Conservation (phyloP, 768 basidiomycete genomes). For the Tylopilus intermedius region DNA sequence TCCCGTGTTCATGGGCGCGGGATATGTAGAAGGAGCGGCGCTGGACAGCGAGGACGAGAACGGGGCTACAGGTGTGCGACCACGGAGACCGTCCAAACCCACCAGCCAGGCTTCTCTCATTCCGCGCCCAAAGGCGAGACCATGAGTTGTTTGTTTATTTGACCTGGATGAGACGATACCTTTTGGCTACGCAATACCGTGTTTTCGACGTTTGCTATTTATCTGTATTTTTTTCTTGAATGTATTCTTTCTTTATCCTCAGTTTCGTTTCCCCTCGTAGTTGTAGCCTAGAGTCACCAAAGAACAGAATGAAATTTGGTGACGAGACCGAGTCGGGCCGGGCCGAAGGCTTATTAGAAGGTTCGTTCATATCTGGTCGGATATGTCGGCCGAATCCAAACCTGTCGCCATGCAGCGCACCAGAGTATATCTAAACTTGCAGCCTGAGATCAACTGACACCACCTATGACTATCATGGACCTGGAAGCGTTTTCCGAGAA, state of each 20-base stretch:
- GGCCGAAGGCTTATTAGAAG: too few species aligned
- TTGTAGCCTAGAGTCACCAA: too few species aligned
- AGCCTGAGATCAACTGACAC: not conserved
- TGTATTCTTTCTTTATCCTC: not conserved
- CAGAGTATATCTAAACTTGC: not conserved
- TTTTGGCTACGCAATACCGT: not conserved
- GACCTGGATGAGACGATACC: constrained; percentile 5
- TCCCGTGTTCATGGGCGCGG: constrained; percentile 68
- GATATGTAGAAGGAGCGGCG: constrained; percentile 56
- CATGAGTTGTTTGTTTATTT: constrained; percentile 5
- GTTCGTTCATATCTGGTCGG: not conserved
- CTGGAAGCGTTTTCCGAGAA: constrained; percentile 12
- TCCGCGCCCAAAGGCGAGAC: constrained; percentile 21
- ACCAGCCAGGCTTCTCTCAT: constrained; percentile 19
- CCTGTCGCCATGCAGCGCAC: too few species aligned
- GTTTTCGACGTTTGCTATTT: constrained; percentile 16
- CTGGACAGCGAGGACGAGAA: constrained; percentile 22
- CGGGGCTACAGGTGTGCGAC: not conserved
- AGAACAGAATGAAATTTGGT: too few species aligned
- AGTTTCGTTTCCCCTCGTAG: not conserved
- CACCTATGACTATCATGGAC: constrained; percentile 1
- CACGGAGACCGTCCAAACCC: constrained; percentile 8
- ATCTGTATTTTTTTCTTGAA: constrained; percentile 21
- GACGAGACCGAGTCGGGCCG: too few species aligned
- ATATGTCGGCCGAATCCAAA: not conserved